These are phyloP conservation scores for Fimicolochytrium jonesii DNA, from an alignment of 192 early-diverging fungal species.

Conservation along the genomic window DNA sequence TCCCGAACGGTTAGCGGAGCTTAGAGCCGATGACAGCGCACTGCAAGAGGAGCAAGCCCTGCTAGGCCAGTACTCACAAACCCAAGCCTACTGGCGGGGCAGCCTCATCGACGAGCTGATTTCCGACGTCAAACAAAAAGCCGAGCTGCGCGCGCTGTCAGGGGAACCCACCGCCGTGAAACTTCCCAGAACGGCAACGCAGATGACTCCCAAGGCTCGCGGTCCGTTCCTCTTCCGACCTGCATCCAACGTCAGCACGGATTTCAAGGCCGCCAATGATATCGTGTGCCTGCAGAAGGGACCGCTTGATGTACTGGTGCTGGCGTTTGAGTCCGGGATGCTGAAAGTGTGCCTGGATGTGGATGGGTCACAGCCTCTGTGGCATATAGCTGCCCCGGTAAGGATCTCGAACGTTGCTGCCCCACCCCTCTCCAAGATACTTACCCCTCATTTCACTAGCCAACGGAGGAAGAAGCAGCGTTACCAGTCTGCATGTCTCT, in stretches of 20 bases:
- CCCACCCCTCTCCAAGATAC: background rate
- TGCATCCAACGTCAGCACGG: slow-evolving; percentile 26
- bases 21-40: background rate
- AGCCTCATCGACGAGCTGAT: slow-evolving; percentile 48
- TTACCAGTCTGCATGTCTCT: slow-evolving; percentile 52
- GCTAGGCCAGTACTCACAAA: slow-evolving; percentile 7
- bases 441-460: background rate
- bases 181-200: slow-evolving; percentile 8
- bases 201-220: slow-evolving; percentile 21
- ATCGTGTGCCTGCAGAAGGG: slow-evolving; percentile 4
- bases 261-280: slow-evolving; percentile 9
- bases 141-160: slow-evolving; percentile 13
- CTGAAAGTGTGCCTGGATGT: slow-evolving; percentile 15
- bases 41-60: background rate
- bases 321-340: slow-evolving; percentile 12
- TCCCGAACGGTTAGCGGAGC: background rate
- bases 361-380: slow-evolving; percentile 5
- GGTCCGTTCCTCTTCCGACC: slow-evolving; percentile 53
- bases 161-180: slow-evolving; percentile 8
- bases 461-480: background rate
- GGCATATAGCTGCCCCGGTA: slow-evolving; percentile 9
- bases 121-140: slow-evolving; percentile 17
- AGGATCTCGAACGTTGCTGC: background rate
- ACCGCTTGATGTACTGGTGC: slow-evolving; percentile 1
- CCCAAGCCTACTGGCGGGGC: slow-evolving; percentile 25